Evolutionary conservation across 805 yeast species (phyloP).

Genomic region (Zygosaccharomyces pseudorouxii): DNA sequence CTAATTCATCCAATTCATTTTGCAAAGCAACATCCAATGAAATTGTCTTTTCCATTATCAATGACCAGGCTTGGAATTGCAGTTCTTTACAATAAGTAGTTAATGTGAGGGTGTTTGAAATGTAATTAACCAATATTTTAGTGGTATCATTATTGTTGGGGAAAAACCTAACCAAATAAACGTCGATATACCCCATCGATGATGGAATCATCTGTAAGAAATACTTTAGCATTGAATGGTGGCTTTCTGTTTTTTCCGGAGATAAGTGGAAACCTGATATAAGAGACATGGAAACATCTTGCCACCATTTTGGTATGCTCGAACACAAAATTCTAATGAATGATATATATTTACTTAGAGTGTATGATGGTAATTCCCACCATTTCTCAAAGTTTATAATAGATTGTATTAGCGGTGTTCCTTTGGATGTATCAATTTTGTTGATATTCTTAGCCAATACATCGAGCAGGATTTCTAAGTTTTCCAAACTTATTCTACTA

Average conservation of each 20-base stretch:
- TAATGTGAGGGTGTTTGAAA: constrained; percentile 55
- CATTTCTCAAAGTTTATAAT: constrained; percentile 58
- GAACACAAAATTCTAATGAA: constrained; percentile 77
- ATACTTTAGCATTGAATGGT: constrained; percentile 53
- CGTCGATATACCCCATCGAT: constrained; percentile 59
- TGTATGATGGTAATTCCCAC: constrained; percentile 45
- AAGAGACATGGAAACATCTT: constrained; percentile 69
- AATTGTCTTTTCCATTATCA: constrained; percentile 73
- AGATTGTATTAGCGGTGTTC: constrained; percentile 52
- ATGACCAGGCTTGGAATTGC: constrained; percentile 70
- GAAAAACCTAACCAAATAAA: constrained; percentile 52
- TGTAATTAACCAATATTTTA: constrained; percentile 54
- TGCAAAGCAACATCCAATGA: constrained; percentile 90
- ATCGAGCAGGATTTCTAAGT: constrained; percentile 52
- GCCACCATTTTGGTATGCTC: constrained; percentile 85
- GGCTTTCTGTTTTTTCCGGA: constrained; percentile 34
- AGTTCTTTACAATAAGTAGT: constrained; percentile 72
- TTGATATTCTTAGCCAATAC: constrained; percentile 61
- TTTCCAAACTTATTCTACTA: constrained; percentile 50
- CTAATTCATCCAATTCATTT: constrained; percentile 79
- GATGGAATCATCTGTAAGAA: constrained; percentile 78
- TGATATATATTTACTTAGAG: constrained; percentile 55
- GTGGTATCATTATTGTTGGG: constrained; percentile 75
- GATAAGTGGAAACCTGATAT: constrained; percentile 52
- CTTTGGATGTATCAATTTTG: constrained; percentile 51